phyloP scores from a whole-genome alignment of 2,329 filamentous ascomycete species.

The Epichloe typhina region DNA sequence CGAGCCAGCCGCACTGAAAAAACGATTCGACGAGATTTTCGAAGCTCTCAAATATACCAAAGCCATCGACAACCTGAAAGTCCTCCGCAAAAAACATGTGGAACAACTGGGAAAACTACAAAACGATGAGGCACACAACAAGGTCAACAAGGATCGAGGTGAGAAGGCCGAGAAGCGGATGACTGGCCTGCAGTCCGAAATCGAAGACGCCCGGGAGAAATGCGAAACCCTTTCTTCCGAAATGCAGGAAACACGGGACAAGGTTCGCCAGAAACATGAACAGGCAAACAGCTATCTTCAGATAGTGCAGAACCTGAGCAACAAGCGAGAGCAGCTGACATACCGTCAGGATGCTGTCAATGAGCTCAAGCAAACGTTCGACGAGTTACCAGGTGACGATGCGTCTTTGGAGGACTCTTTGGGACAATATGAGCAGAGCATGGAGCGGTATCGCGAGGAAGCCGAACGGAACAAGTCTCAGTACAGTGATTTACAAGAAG shows the following conservation, averaged over 20 bases:
- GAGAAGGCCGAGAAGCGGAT: conserved; percentile 56
- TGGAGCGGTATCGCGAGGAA: conserved; percentile 51
- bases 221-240: conserved; percentile 44
- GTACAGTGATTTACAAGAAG: conserved; percentile 50
- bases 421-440: conserved; percentile 64
- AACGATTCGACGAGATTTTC: conserved; percentile 94
- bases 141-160: conserved; percentile 73
- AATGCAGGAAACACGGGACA: conserved; percentile 44
- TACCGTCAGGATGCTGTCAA: conserved; percentile 58
- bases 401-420: conserved; percentile 58
- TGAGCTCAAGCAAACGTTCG: conserved; percentile 58
- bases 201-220: conserved; percentile 46
- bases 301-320: conserved; percentile 61
- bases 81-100: conserved; percentile 75
- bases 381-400: conserved; percentile 68
- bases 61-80: conserved; percentile 88
- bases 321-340: conserved; percentile 61
- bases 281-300: conserved; percentile 61
- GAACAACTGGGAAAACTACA: conserved; percentile 61
- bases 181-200: conserved; percentile 50
- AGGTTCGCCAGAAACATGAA: conserved; percentile 53
- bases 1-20: conserved; percentile 73
- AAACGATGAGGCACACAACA: conserved; percentile 63
- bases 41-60: conserved; percentile 96
- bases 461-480: conserved; percentile 47